Conservation (phyloP, 805 yeast species). For the Cyberlindnera samutprakarnensis region DNA sequence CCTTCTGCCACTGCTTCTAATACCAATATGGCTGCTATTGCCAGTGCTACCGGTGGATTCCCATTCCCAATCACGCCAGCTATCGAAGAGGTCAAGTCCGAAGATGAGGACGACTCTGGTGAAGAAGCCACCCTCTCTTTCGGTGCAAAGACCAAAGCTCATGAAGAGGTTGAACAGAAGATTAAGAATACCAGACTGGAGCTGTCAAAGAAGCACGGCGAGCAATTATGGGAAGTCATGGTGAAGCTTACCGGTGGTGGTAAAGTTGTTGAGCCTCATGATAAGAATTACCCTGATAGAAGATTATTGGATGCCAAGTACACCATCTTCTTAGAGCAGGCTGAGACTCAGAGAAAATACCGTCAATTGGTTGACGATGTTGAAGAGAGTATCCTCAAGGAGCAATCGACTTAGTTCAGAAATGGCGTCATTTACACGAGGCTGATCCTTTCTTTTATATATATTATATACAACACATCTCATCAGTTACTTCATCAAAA, state of each 20-base stretch:
- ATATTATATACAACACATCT: too few relatives aligned
- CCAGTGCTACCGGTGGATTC: constrained; percentile 26
- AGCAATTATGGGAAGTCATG: constrained; percentile 83
- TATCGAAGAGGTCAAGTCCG: constrained; percentile 21
- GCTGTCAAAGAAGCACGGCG: constrained; percentile 31
- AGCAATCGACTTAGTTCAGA: background rate
- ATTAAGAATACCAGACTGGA: constrained; percentile 24
- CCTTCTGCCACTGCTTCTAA: constrained; percentile 72
- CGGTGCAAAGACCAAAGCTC: constrained; percentile 47
- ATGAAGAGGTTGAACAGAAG: constrained; percentile 43
- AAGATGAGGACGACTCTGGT: constrained; percentile 38
- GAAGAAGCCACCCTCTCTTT: constrained; percentile 48
- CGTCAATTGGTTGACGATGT: constrained; percentile 58
- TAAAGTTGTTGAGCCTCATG: constrained; percentile 62
- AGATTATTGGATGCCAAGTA: constrained; percentile 71
- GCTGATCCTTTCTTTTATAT: too few relatives aligned
- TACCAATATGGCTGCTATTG: constrained; percentile 35
- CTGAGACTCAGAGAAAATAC: constrained; percentile 70
- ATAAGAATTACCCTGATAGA: constrained; percentile 53
- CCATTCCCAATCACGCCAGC: constrained; percentile 44
- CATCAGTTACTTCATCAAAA: too few relatives aligned
- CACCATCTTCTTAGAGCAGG: constrained; percentile 81
- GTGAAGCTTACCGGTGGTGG: constrained; percentile 78
- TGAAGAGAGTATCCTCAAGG: constrained; percentile 9
- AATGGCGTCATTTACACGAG: too few relatives aligned